Conservation (phyloP, 306 rosid species). For the Vicia villosa region DNA sequence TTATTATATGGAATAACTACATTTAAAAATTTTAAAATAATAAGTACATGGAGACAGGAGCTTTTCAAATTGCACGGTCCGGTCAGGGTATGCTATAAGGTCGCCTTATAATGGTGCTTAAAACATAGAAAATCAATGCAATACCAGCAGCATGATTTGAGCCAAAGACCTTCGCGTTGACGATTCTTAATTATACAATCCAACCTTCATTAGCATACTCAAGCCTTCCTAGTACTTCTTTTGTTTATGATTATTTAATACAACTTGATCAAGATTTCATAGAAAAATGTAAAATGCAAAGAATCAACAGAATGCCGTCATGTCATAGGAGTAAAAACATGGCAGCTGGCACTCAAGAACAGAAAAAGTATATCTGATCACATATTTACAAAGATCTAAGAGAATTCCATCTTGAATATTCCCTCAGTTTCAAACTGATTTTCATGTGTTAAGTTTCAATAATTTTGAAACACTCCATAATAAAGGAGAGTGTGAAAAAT, state of each 20-base stretch:
- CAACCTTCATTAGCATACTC: constrained; percentile 25
- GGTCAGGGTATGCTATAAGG: constrained; percentile 17
- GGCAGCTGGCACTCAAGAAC: constrained; percentile 25
- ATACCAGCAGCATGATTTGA: constrained; percentile 1
- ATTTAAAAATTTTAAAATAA: not conserved
- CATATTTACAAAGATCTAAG: constrained; percentile 27
- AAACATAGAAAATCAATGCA: constrained; percentile 4
- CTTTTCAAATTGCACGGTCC: constrained; percentile 17
- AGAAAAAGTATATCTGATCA: not conserved
- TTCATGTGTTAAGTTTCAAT: constrained; percentile 4
- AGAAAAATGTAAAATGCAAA: constrained; percentile 23
- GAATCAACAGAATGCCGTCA: constrained; percentile 26
- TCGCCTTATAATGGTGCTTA: constrained; percentile 9
- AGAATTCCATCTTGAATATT: constrained; percentile 5
- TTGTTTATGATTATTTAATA: constrained; percentile 13
- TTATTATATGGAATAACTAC: constrained; percentile 1
- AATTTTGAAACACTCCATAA: constrained; percentile 18
- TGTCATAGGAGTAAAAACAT: constrained; percentile 19
- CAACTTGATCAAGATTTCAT: constrained; percentile 4
- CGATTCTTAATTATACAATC: constrained; percentile 23
- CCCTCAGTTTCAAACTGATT: constrained; percentile 26
- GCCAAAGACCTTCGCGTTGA: constrained; percentile 3
- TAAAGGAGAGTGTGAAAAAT: constrained; percentile 7
- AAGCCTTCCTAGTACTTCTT: constrained; percentile 24
- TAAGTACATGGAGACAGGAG: constrained; percentile 5